Base-by-base conservation (phyloP, 768 basidiomycete genomes). In the Lactifluus pinguis region DNA sequence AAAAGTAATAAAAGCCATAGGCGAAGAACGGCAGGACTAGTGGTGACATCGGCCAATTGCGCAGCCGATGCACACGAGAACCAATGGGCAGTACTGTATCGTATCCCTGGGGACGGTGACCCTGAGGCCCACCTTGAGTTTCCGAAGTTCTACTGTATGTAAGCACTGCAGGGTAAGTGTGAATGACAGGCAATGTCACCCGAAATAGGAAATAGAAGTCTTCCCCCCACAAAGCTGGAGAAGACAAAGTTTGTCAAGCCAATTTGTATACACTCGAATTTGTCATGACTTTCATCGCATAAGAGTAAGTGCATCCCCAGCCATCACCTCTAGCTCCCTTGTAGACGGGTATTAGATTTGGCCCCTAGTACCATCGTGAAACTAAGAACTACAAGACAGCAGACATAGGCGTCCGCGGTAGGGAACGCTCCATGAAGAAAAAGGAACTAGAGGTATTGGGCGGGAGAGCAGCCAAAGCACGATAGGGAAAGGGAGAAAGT, bases 301-400 rank as follows among this genome's bases (percentile, higher is more conserved):
- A 53, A 51, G 42, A 13, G 25, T 39, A 19, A 17, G 45, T 49
- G 55, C 38, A 49, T 57, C 38, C 36, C 17, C 51, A 45, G 42
- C 47, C 52, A 34, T 53, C 51, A 32, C n/a, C 14, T 34, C 34
- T 48, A 65, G 68, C 60, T 65, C 68, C 66, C 67, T 68, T 68
- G 50, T 57, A 49, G 65, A 67, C 67, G 70, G 71, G 72, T 71
- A 73, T 74, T 68, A 71, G 69, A 72, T 64, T 64, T 69, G 70
- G 67, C 69, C 69, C 70, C 70, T 67, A 60, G 67, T 68, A 69
- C 71, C 73, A 49, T 64, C 54, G 49, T 42, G 39, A 64, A 66
- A 68, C 68, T 72, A 74, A 66, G 65, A 68, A 74, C 69, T 72
- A 74, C 71, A 73, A 63, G 67, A 72, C 66, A 68, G 65, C 64